A percentile compares a stretch with the other conserved stretches of the same genome.
These are phyloP conservation scores for Botrytis cinerea DNA, from an alignment of 2,329 filamentous ascomycete species.

Conservation along the genomic window DNA sequence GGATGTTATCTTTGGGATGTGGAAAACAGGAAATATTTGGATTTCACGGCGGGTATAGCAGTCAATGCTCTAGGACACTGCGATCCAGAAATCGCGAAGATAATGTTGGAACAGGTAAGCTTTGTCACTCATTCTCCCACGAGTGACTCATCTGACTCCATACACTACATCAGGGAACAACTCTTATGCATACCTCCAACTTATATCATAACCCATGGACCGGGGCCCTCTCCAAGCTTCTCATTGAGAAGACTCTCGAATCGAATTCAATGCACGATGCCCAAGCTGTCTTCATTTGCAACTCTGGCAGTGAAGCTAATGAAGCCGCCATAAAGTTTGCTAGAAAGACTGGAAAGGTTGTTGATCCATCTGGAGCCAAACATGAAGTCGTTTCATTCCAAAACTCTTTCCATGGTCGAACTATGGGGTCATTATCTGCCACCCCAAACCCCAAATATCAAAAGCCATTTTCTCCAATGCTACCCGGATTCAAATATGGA, in stretches of 20 bases:
- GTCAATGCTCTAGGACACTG: constrained; percentile 92
- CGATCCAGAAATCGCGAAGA: constrained; percentile 72
- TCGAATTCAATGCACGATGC: constrained; percentile 82
- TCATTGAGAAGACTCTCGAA: constrained; percentile 78
- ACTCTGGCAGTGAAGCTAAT: constrained; percentile 95
- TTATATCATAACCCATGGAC: constrained; percentile 98
- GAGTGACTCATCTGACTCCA: constrained; percentile 6
- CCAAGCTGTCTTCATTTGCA: constrained; percentile 84
- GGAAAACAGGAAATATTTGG: constrained; percentile 85
- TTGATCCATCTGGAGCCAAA: constrained; percentile 72
- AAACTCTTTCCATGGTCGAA: constrained; percentile 92
- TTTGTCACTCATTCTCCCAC: not conserved
- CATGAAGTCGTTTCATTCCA: constrained; percentile 87
- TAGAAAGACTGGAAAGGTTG: constrained; percentile 79
- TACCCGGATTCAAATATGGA: constrained; percentile 88
- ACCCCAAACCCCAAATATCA: constrained; percentile 99
- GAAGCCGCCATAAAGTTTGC: constrained; percentile 98
- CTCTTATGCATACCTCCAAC: constrained; percentile 89
- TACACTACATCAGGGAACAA: constrained; percentile 57
- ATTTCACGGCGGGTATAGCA: constrained; percentile 94
- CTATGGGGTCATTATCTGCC: constrained; percentile 92
- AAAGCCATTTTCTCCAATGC: constrained; percentile 89
- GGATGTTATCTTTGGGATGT: constrained; percentile 89
- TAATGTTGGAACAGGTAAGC: constrained; percentile 75
- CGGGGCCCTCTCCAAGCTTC: constrained; percentile 79